Evolutionary conservation across 139 green algal species (phyloP).

Genomic region (Tetraselmis chui): DNA sequence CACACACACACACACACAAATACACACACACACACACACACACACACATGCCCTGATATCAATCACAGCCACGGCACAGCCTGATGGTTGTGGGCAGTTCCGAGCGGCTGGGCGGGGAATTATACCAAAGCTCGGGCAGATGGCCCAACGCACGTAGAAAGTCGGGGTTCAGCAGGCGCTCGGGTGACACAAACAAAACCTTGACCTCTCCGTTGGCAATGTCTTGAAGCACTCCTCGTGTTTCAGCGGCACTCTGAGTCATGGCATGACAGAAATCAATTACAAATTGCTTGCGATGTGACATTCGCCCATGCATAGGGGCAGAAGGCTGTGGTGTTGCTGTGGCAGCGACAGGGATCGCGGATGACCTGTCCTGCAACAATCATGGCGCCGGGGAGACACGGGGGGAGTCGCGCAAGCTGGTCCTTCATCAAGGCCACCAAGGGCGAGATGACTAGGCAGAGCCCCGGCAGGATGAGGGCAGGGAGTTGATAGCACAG

Average conservation of each 20-base stretch:
- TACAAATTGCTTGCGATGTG: too few relatives aligned
- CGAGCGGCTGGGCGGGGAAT: constrained; percentile 17
- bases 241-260: neutral
- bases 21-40: too few relatives aligned
- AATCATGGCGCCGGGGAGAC: constrained; percentile 70
- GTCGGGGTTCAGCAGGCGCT: constrained; percentile 65
- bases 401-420: constrained; percentile 58
- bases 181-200: constrained; percentile 84
- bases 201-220: constrained; percentile 33
- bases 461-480: constrained; percentile 53
- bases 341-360: neutral
- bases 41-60: too few relatives aligned
- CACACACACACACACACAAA: too few relatives aligned
- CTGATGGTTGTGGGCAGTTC: too few relatives aligned
- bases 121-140: constrained; percentile 10
- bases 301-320: too few relatives aligned
- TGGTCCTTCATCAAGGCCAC: constrained; percentile 91
- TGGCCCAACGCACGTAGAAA: constrained; percentile 55
- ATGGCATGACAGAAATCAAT: too few relatives aligned
- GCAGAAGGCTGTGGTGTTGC: neutral
- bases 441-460: constrained; percentile 83
- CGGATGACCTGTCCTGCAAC: constrained; percentile 40
- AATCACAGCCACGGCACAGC: too few relatives aligned
- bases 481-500: constrained; percentile 90
- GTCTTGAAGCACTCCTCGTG: constrained; percentile 7